phyloP scores from a whole-genome alignment of 768 basidiomycete genomes.

The Plicaturopsis crispa region DNA sequence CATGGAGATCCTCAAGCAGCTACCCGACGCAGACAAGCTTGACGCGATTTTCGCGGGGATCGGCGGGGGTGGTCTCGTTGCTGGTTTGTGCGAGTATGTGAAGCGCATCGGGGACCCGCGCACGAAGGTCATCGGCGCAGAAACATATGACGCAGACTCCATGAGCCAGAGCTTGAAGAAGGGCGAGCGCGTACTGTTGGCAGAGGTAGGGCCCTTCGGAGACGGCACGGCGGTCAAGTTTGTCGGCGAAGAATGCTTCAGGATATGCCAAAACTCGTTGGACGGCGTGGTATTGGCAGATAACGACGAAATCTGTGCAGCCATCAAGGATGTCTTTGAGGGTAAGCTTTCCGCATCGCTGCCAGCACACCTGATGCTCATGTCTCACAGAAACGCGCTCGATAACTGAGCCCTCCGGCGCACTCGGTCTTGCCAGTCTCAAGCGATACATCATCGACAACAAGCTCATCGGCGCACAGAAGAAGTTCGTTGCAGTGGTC shows the following conservation, averaged over 20 bases:
- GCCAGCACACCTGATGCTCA: background rate
- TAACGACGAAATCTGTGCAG: slow-evolving; percentile 97
- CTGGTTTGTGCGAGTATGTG: slow-evolving; percentile 89
- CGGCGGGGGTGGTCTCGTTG: slow-evolving; percentile 88
- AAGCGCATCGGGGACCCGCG: slow-evolving; percentile 85
- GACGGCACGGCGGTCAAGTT: slow-evolving; percentile 97
- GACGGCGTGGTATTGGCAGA: slow-evolving; percentile 80
- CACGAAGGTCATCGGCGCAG: slow-evolving; percentile 82
- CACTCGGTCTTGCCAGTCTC: slow-evolving; percentile 84
- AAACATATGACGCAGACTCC: slow-evolving; percentile 92
- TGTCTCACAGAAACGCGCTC: slow-evolving; percentile 76
- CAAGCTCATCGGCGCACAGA: slow-evolving; percentile 72
- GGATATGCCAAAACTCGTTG: slow-evolving; percentile 79
- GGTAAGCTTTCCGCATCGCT: slow-evolving; percentile 37
- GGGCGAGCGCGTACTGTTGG: slow-evolving; percentile 75
- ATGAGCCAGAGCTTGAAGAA: slow-evolving; percentile 78
- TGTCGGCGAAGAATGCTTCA: slow-evolving; percentile 92
- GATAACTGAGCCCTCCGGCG: slow-evolving; percentile 94
- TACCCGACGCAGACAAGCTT: slow-evolving; percentile 64
- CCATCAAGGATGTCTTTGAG: slow-evolving; percentile 98
- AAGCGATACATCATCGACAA: slow-evolving; percentile 83
- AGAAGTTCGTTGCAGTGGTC: slow-evolving; percentile 85
- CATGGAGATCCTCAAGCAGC: slow-evolving; percentile 91
- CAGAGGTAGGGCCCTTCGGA: slow-evolving; percentile 92
- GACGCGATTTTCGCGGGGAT: slow-evolving; percentile 87